Conservation (phyloP, 371 early-diverging fungal genomes). For the Funneliformis caledonium region DNA sequence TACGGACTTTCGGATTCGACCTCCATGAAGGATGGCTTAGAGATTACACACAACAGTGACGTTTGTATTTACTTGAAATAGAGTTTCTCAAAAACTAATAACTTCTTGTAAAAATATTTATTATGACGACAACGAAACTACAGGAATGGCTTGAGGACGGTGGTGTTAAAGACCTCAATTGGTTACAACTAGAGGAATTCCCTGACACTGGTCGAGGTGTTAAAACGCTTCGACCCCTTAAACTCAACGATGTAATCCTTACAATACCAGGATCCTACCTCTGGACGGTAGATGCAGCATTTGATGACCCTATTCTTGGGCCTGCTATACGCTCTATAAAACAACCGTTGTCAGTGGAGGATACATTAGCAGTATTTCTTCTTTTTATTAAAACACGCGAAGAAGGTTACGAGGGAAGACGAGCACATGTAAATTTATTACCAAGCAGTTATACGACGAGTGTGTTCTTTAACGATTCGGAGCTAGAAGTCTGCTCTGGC, state of each 20-base stretch:
- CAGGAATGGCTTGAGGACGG: conserved; percentile 15
- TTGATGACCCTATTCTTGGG: conserved; percentile 21
- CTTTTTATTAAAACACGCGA: conserved; percentile 12
- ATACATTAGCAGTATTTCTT: conserved; percentile 25
- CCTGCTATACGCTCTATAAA: not conserved
- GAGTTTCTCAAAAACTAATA: too few relatives aligned
- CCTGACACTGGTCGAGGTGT: conserved; percentile 13
- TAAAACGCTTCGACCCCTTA: conserved; percentile 27
- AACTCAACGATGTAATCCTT: not conserved
- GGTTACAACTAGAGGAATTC: conserved; percentile 9
- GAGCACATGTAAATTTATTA: conserved; percentile 18
- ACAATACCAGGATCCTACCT: conserved; percentile 4
- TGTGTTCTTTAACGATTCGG: not conserved
- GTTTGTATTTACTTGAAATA: too few relatives aligned
- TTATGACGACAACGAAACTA: not conserved
- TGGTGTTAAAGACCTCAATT: not conserved
- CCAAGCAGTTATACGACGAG: conserved; percentile 21
- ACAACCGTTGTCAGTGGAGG: conserved; percentile 10
- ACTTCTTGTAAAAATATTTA: not conserved
- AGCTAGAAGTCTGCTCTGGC: conserved; percentile 21
- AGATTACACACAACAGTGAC: too few relatives aligned
- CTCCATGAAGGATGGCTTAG: too few relatives aligned
- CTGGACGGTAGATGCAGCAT: conserved; percentile 9
- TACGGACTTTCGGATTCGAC: too few relatives aligned
- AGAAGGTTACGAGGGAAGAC: conserved; percentile 6